Conservation (phyloP, 306 rosid genomes). For the Vigna reflexopilosa region DNA sequence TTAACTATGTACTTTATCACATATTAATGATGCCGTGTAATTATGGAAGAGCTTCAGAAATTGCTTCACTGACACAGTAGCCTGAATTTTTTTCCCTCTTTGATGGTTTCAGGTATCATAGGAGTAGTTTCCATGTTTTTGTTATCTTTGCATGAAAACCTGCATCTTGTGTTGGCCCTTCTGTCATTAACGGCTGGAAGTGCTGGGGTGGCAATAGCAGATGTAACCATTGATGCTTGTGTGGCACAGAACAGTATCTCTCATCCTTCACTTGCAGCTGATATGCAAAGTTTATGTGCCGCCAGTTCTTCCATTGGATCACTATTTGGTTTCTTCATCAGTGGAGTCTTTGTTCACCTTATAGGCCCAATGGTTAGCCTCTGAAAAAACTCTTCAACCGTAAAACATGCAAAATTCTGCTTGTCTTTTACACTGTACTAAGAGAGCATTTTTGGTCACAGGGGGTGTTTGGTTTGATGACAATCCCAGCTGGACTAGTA, state of each 20-base stretch:
- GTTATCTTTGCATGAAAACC: constrained; percentile 64
- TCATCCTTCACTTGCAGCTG: constrained; percentile 82
- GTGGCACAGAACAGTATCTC: constrained; percentile 90
- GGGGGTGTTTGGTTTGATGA: constrained; percentile 90
- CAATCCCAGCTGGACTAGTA: constrained; percentile 86
- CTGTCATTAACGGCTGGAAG: constrained; percentile 77
- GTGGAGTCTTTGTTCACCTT: constrained; percentile 89
- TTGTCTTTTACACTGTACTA: not conserved
- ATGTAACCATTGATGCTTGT: constrained; percentile 97
- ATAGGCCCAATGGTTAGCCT: constrained; percentile 84
- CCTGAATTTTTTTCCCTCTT: constrained; percentile 36
- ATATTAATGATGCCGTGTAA: not conserved
- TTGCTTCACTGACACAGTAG: constrained; percentile 25
- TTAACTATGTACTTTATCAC: not conserved
- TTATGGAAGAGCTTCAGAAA: constrained; percentile 18
- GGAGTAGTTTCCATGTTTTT: constrained; percentile 75
- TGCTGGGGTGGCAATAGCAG: constrained; percentile 88
- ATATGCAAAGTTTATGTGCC: constrained; percentile 96
- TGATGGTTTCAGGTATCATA: constrained; percentile 61
- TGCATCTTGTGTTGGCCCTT: constrained; percentile 80
- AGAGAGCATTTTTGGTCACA: constrained; percentile 40
- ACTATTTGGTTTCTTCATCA: constrained; percentile 80
- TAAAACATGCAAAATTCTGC: not conserved
- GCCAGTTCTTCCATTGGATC: constrained; percentile 84
- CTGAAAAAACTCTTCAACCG: constrained; percentile 19